Evolutionary conservation across 768 basidiomycete species (phyloP).

Genomic region (Amanita thiersii): DNA sequence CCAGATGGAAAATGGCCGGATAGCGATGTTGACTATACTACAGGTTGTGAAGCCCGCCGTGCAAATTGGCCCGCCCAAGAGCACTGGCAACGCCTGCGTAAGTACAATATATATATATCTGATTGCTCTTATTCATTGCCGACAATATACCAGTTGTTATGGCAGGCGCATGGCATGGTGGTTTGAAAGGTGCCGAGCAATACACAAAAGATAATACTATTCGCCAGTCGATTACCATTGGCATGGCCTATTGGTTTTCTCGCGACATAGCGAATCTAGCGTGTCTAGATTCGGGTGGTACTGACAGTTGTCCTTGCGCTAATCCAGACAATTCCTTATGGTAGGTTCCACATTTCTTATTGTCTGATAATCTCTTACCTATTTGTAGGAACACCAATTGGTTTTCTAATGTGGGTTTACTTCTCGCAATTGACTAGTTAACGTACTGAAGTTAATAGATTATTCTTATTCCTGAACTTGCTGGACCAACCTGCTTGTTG

Average conservation of each 20-base stretch:
- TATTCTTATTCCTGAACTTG: constrained; percentile 52
- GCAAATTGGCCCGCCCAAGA: constrained; percentile 65
- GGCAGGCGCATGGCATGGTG: constrained; percentile 52
- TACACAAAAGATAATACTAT: constrained; percentile 33
- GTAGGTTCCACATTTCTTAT: constrained; percentile 13
- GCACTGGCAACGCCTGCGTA: constrained; percentile 51
- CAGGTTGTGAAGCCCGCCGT: constrained; percentile 51
- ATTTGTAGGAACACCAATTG: constrained; percentile 54
- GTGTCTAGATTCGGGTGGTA: constrained; percentile 51
- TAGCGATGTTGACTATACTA: constrained; percentile 48
- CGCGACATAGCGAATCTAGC: constrained; percentile 46
- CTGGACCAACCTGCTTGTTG: constrained; percentile 49
- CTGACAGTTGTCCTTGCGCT: constrained; percentile 43
- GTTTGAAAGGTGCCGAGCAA: constrained; percentile 28
- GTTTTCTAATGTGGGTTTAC: constrained; percentile 43
- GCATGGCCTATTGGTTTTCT: constrained; percentile 58
- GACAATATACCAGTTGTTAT: constrained; percentile 31
- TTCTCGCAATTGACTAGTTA: background rate
- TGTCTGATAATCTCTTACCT: constrained; percentile 8
- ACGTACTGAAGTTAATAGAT: constrained; percentile 24
- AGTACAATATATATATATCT: constrained; percentile 10
- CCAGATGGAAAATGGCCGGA: constrained; percentile 48
- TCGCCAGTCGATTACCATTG: constrained; percentile 31
- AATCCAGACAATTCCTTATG: constrained; percentile 37
- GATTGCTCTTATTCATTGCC: constrained; percentile 3